These are phyloP conservation scores for Chaetomiaceae sp. DNA, from an alignment of 2,329 filamentous ascomycete species.

Conservation along the genomic window DNA sequence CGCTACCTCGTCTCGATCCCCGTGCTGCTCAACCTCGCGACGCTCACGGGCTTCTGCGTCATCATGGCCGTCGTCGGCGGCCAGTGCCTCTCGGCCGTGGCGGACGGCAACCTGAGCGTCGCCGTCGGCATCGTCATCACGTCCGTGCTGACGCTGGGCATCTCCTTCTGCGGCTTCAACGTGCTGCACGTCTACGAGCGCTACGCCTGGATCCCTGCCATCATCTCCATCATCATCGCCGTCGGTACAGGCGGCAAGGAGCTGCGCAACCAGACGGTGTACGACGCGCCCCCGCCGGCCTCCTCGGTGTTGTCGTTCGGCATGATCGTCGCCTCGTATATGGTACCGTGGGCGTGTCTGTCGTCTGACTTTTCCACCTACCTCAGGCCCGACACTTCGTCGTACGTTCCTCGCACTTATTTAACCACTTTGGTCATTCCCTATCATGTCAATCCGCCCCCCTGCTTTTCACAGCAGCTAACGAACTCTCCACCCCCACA, in stretches of 20 bases:
- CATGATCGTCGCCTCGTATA: constrained; percentile 56
- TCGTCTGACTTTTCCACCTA: constrained; percentile 58
- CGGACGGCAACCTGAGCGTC: constrained; percentile 41
- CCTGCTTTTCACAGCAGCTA: neutral
- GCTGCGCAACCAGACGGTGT: constrained; percentile 42
- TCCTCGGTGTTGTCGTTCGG: constrained; percentile 48
- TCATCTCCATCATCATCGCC: constrained; percentile 49
- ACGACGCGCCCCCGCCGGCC: constrained; percentile 37
- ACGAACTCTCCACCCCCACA: neutral
- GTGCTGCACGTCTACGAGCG: constrained; percentile 53
- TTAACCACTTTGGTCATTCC: no score
- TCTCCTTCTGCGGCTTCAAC: constrained; percentile 57
- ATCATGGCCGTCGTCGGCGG: constrained; percentile 57
- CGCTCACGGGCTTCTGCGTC: constrained; percentile 56
- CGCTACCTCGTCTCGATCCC: constrained; percentile 54
- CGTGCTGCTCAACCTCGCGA: constrained; percentile 57
- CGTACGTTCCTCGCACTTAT: constrained; percentile 31
- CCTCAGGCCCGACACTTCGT: constrained; percentile 49
- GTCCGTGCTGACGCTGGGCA: constrained; percentile 47
- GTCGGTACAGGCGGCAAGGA: constrained; percentile 47
- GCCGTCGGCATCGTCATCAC: constrained; percentile 57
- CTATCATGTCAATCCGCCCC: neutral
- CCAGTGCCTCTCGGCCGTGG: constrained; percentile 50
- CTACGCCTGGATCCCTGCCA: constrained; percentile 50
- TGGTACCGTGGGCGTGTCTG: constrained; percentile 56